Conservation (phyloP, 805 yeast species). For the Suhomyces prunicola region DNA sequence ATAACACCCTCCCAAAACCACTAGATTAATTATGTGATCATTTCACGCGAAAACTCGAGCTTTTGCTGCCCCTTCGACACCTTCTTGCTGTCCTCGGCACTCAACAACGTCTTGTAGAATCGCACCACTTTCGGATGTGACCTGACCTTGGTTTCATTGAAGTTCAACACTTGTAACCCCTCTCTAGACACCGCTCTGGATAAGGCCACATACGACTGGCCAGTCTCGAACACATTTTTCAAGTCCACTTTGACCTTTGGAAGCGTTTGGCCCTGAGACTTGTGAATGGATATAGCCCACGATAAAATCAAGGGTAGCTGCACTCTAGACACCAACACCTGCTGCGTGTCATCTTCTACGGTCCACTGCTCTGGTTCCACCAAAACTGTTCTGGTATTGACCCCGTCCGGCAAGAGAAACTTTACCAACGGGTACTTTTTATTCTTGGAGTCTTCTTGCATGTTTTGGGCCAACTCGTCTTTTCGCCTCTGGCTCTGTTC, state of each 20-base stretch:
- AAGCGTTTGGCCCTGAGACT: slow-evolving; percentile 91
- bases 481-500: slow-evolving; percentile 44
- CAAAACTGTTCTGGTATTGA: slow-evolving; percentile 63
- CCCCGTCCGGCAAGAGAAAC: slow-evolving; percentile 68
- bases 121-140: slow-evolving; percentile 68
- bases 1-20: too few relatives aligned
- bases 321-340: slow-evolving; percentile 63
- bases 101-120: slow-evolving; percentile 57
- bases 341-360: slow-evolving; percentile 69
- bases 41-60: neutral
- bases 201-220: slow-evolving; percentile 94
- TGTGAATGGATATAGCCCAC: slow-evolving; percentile 95
- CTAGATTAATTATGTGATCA: too few relatives aligned
- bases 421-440: slow-evolving; percentile 71
- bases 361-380: slow-evolving; percentile 83
- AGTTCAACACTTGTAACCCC: slow-evolving; percentile 79
- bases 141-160: slow-evolving; percentile 57
- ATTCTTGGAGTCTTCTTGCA: slow-evolving; percentile 44
- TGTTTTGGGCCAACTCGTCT: slow-evolving; percentile 37
- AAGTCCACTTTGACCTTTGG: slow-evolving; percentile 76
- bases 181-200: slow-evolving; percentile 83
- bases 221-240: slow-evolving; percentile 74
- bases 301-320: slow-evolving; percentile 91
- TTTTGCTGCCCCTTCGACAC: slow-evolving; percentile 11
- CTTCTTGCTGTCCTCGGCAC: slow-evolving; percentile 29